Conservation (phyloP, 2,329 filamentous ascomycete species). For the Aureobasidium sp. region DNA sequence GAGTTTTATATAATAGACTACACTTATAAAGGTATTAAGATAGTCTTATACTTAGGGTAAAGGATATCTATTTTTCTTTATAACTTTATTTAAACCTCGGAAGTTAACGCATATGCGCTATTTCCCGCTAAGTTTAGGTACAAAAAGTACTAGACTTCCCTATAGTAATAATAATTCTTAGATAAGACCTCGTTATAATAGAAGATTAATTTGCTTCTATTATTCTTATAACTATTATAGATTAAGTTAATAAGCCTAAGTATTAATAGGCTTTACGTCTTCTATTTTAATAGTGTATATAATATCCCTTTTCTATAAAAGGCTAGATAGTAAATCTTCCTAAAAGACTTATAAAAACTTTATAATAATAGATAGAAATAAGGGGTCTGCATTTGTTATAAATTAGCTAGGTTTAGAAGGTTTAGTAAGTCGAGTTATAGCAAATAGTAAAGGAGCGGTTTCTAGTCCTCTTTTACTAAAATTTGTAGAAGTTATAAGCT, state of each 20-base stretch:
- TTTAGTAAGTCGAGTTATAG: neutral
- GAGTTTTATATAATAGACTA: neutral
- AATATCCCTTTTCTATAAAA: neutral
- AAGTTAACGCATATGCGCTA: neutral
- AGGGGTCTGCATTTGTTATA: neutral
- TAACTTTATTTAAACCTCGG: neutral
- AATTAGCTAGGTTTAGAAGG: neutral
- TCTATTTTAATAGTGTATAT: neutral
- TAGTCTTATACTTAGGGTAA: neutral
- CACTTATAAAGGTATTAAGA: neutral
- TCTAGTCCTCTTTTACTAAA: neutral
- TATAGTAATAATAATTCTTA: neutral
- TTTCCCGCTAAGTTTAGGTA: neutral
- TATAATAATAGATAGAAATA: neutral
- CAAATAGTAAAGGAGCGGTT: neutral
- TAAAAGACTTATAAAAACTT: neutral
- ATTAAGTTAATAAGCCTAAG: neutral
- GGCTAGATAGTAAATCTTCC: neutral
- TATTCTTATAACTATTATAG: neutral
- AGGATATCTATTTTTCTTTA: neutral
- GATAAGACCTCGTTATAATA: neutral
- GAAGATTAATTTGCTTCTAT: neutral
- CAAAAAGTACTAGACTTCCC: neutral
- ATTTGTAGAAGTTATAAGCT: neutral
- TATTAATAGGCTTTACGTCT: neutral